Evolutionary conservation across 1,284 basidiomycete genomes (phyloP).

Genomic region (Trichosporon sp.): DNA sequence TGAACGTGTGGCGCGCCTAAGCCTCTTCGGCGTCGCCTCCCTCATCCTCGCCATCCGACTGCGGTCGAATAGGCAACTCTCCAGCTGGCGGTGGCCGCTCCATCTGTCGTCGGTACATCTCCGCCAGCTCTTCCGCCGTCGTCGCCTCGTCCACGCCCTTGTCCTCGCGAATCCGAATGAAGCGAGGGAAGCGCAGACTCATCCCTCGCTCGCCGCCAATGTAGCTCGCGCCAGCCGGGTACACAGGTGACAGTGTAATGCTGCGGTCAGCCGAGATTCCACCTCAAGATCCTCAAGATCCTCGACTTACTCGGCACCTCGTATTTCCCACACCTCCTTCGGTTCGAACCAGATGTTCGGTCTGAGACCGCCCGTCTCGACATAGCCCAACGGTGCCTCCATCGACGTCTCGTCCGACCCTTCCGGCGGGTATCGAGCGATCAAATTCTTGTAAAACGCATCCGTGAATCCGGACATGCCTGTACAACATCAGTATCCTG

Average conservation of each 20-base stretch:
- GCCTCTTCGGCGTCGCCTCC: constrained; percentile 34
- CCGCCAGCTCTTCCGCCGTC: constrained; percentile 56
- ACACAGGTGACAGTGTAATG: constrained; percentile 82
- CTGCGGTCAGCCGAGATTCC: constrained; percentile 47
- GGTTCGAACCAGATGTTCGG: constrained; percentile 84
- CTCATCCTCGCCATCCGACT: constrained; percentile 22
- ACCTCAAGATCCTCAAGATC: neutral
- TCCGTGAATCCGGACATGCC: constrained; percentile 70
- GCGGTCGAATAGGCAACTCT: neutral
- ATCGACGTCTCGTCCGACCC: constrained; percentile 60
- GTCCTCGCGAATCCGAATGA: constrained; percentile 54
- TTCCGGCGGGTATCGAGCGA: constrained; percentile 60
- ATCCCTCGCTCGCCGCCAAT: constrained; percentile 65
- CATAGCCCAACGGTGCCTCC: constrained; percentile 56
- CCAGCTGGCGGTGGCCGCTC: constrained; percentile 25
- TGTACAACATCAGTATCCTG: constrained; percentile 10
- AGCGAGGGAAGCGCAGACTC: constrained; percentile 56
- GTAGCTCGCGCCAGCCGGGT: constrained; percentile 69
- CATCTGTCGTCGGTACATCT: constrained; percentile 61
- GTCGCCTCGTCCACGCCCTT: constrained; percentile 54
- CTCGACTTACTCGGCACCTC: constrained; percentile 68
- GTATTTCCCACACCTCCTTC: constrained; percentile 83
- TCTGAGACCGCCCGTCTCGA: constrained; percentile 65
- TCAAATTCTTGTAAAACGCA: constrained; percentile 71
- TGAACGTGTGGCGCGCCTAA: constrained; percentile 70